phyloP scores from a whole-genome alignment of 345 rosid species.

The Lagerstroemia speciosa region DNA sequence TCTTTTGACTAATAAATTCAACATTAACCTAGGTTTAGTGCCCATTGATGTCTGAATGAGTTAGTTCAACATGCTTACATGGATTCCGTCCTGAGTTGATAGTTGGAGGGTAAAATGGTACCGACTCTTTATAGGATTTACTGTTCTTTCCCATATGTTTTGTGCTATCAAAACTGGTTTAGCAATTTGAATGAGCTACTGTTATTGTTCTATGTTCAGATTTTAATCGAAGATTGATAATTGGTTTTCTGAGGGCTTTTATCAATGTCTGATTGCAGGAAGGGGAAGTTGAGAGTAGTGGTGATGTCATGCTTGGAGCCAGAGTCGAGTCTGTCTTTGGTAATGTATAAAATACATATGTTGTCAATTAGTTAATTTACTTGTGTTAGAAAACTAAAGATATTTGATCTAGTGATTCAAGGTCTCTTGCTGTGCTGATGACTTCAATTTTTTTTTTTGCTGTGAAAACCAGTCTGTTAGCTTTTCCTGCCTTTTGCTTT shows the following conservation, averaged over 20 bases:
- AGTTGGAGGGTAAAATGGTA: neutral
- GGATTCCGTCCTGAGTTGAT: neutral
- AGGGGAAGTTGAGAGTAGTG: conserved; percentile 26
- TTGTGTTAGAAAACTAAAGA: neutral
- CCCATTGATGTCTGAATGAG: neutral
- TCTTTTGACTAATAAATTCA: neutral
- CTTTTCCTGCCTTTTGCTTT: too few relatives aligned
- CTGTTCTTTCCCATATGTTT: too few relatives aligned
- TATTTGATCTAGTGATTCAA: neutral
- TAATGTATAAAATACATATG: conserved; percentile 10
- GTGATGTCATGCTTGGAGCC: conserved; percentile 14
- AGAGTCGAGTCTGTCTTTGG: conserved; percentile 24
- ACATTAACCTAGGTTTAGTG: neutral
- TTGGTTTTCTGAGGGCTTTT: neutral
- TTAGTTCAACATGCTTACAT: neutral
- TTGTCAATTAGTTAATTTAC: neutral
- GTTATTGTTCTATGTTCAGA: too few relatives aligned
- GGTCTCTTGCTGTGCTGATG: neutral
- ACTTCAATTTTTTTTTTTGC: neutral
- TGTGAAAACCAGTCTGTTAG: neutral
- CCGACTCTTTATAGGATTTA: neutral
- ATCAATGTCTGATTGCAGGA: conserved; percentile 31
- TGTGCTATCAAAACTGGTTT: too few relatives aligned
- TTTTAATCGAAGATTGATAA: neutral
- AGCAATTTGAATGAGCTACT: too few relatives aligned